A percentile compares a stretch with the other conserved stretches of the same genome.
Conservation (phyloP, 768 basidiomycete species). For the Polyporus arcularius region DNA sequence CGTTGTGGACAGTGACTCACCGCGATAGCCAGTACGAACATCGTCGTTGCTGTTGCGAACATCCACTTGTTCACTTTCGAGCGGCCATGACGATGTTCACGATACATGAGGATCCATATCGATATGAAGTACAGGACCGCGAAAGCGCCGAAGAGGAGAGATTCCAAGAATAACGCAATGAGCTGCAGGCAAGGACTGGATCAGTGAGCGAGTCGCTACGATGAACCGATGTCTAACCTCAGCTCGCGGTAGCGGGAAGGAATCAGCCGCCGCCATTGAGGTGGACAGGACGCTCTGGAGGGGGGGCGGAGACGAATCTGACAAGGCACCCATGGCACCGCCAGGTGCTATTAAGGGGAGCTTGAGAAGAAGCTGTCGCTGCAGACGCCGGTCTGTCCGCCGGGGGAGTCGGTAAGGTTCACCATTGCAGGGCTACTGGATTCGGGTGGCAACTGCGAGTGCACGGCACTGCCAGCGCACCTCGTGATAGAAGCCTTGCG, state of each 20-base stretch:
- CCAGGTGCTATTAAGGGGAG: not conserved
- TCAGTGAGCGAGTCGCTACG: not conserved
- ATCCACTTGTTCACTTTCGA: not conserved
- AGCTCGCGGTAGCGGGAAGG: not conserved
- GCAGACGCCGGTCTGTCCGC: no score
- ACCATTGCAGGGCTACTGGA: not conserved
- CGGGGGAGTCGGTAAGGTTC: no score
- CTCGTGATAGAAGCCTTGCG: not conserved
- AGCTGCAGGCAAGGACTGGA: not conserved
- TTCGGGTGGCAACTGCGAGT: not conserved
- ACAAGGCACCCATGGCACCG: not conserved
- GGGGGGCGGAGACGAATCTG: not conserved
- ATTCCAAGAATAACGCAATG: not conserved
- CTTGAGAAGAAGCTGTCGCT: not conserved
- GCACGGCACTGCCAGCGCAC: not conserved
- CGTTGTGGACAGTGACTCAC: not conserved
- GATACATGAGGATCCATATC: conserved; percentile 2
- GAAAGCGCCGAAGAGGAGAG: conserved; percentile 1
- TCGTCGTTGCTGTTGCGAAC: conserved; percentile 1
- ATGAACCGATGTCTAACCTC: not conserved
- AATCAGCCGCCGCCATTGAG: not conserved
- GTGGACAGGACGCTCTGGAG: not conserved
- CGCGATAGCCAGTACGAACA: not conserved
- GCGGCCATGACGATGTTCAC: not conserved
- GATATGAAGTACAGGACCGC: not conserved